Percentiles rank a stretch among this genome's conserved stretches.
Conservation (phyloP, 768 basidiomycete genomes). For the Tricholoma furcatifolium region DNA sequence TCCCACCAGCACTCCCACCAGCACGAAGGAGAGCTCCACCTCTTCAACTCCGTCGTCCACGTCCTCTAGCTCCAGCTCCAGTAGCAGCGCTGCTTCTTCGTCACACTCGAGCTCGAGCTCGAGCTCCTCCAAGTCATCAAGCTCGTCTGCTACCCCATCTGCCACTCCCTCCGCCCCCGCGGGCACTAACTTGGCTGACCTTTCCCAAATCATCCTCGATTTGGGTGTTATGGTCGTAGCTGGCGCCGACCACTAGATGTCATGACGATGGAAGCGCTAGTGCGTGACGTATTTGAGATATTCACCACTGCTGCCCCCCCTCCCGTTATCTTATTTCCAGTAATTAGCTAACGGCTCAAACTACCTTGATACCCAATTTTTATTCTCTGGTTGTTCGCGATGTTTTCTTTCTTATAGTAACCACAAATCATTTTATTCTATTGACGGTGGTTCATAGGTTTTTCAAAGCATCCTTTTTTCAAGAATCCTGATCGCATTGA, state of each 20-base stretch:
- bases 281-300: conserved; percentile 11
- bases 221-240: conserved; percentile 10
- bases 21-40: conserved; percentile 4
- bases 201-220: conserved; percentile 11
- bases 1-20: conserved; percentile 11
- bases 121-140: conserved; percentile 1
- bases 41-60: not conserved
- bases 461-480: not conserved
- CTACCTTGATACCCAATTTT: conserved; percentile 12
- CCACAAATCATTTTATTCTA: conserved; percentile 5
- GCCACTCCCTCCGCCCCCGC: not conserved
- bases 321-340: conserved; percentile 6
- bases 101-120: not conserved
- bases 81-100: not conserved
- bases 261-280: conserved; percentile 6
- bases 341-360: conserved; percentile 10
- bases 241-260: conserved; percentile 1
- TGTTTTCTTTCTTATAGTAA: not conserved
- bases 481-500: too few relatives aligned
- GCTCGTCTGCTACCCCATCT: conserved; percentile 4
- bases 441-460: not conserved
- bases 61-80: conserved; percentile 3
- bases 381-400: not conserved
- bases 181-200: conserved; percentile 6
- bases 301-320: not conserved